Conservation (phyloP, 352 stramenopile genomes). For the Globisporangium rhizosaccharum region DNA sequence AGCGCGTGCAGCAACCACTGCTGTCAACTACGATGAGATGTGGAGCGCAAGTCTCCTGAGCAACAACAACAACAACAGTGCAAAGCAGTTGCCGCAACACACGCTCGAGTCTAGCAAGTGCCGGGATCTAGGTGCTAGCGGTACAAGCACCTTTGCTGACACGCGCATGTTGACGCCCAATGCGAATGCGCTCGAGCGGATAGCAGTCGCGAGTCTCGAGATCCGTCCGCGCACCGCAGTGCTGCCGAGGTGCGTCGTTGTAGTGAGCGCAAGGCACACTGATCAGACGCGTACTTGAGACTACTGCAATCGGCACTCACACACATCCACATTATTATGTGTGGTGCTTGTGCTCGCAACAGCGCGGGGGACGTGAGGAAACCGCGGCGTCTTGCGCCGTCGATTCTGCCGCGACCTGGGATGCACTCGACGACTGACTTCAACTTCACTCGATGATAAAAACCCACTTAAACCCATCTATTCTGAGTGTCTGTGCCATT, state of each 20-base stretch:
- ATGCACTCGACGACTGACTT: slow-evolving; percentile 19
- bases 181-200: slow-evolving; percentile 20
- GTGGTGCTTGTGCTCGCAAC: neutral
- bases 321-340: neutral
- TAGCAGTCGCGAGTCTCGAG: slow-evolving; percentile 24
- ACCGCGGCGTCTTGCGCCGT: slow-evolving; percentile 27
- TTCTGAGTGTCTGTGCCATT: neutral
- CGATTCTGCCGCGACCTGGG: slow-evolving; percentile 29
- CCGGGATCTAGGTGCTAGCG: neutral
- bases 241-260: slow-evolving; percentile 2
- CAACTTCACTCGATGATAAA: slow-evolving; percentile 21
- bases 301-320: neutral
- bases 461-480: neutral
- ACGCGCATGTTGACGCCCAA: neutral
- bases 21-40: slow-evolving; percentile 53
- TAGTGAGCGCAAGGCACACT: too few species aligned
- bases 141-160: neutral
- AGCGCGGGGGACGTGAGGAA: slow-evolving; percentile 19
- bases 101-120: slow-evolving; percentile 8
- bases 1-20: slow-evolving; percentile 4
- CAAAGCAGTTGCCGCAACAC: neutral
- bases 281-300: too few species aligned
- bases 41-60: slow-evolving; percentile 53
- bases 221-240: slow-evolving; percentile 15
- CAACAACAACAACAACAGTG: slow-evolving; percentile 3